Evolutionary conservation across 1,284 basidiomycete genomes (phyloP).

Genomic region (Fistulinella cinereoalba): DNA sequence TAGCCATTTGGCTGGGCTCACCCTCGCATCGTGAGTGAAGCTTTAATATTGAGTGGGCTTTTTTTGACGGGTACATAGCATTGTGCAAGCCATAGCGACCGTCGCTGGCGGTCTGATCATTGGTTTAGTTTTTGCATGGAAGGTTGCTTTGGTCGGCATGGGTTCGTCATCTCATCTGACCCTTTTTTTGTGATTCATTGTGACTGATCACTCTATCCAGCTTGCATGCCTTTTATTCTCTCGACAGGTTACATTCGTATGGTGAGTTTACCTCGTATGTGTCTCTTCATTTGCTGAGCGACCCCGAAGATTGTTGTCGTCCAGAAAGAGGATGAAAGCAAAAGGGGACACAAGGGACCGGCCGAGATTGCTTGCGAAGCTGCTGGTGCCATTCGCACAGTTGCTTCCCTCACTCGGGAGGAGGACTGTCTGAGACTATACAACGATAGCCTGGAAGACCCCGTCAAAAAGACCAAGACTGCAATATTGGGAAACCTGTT

Average conservation of each 20-base stretch:
- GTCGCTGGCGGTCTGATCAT: conserved; percentile 76
- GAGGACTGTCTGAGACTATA: conserved; percentile 75
- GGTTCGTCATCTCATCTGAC: conserved; percentile 40
- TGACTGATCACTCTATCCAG: conserved; percentile 41
- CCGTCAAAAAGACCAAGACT: conserved; percentile 71
- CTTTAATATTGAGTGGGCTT: too few relatives aligned
- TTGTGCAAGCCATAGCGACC: conserved; percentile 78
- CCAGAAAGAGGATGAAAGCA: conserved; percentile 86
- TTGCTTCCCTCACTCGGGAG: conserved; percentile 87
- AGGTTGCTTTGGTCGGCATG: conserved; percentile 73
- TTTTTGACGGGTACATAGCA: too few relatives aligned
- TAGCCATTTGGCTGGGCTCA: conserved; percentile 86
- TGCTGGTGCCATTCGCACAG: conserved; percentile 90
- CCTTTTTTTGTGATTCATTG: conserved; percentile 12
- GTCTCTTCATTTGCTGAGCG: conserved; percentile 10
- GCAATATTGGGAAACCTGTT: conserved; percentile 74
- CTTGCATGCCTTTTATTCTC: conserved; percentile 82
- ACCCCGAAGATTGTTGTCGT: conserved; percentile 67
- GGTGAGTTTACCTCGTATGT: conserved; percentile 38
- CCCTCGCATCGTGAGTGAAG: too few relatives aligned
- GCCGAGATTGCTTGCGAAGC: conserved; percentile 94
- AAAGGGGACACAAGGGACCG: conserved; percentile 77
- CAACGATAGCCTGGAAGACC: conserved; percentile 69
- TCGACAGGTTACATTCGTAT: conserved; percentile 87
- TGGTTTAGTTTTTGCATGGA: conserved; percentile 80